A percentile compares a stretch with the other conserved stretches of the same genome.
Conservation (phyloP, 768 basidiomycete species). For the Cubamyces lactineus region DNA sequence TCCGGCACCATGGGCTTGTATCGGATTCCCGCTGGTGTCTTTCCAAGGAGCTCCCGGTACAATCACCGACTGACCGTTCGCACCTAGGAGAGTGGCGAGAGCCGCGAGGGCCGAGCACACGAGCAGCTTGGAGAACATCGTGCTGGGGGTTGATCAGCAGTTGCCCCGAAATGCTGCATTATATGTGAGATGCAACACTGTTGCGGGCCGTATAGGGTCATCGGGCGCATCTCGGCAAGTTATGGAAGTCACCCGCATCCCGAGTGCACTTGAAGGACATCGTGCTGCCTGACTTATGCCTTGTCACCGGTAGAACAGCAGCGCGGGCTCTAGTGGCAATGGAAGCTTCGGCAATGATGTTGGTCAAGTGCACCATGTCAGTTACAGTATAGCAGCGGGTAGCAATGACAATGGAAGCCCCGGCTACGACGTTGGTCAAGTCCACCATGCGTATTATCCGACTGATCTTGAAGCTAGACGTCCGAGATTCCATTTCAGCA, state of each 20-base stretch:
- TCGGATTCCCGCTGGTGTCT: slow-evolving; percentile 61
- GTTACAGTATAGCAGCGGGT: too few species aligned
- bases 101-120: neutral
- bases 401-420: too few species aligned
- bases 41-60: slow-evolving; percentile 66
- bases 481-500: too few species aligned
- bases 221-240: slow-evolving; percentile 20
- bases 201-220: slow-evolving; percentile 15
- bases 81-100: slow-evolving; percentile 18
- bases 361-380: too few species aligned
- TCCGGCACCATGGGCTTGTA: slow-evolving; percentile 67
- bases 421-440: too few species aligned
- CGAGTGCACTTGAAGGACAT: neutral
- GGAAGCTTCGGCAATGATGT: too few species aligned
- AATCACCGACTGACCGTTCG: slow-evolving; percentile 42
- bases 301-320: too few species aligned
- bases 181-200: neutral
- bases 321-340: too few species aligned
- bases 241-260: slow-evolving; percentile 1
- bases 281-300: too few species aligned
- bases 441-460: too few species aligned
- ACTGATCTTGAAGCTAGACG: too few species aligned
- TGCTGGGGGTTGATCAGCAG: slow-evolving; percentile 1
- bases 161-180: neutral
- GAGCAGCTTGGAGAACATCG: slow-evolving; percentile 22